Evolutionary conservation across 768 basidiomycete species (phyloP), one percentile per base, ranked within the genome.

Genomic region (Naganishia vaughanmartiniae): DNA sequence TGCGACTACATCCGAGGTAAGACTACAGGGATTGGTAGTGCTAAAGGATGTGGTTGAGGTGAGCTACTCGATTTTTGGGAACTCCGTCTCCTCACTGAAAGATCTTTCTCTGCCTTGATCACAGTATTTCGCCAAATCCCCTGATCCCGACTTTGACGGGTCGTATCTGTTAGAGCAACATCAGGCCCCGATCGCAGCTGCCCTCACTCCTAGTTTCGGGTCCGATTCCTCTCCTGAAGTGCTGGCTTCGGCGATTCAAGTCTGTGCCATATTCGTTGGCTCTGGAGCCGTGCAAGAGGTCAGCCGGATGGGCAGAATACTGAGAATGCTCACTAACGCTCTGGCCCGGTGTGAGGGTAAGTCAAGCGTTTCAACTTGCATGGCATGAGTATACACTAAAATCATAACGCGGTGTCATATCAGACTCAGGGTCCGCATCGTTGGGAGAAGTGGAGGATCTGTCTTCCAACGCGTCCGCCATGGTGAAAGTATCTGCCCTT

Each of bases 121-220:
- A 0, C 70, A 97, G 95, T 87, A 89, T 66, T 99, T 99, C 81
- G 87, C 92, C 1, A 82, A 84, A 33, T 86, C 91, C 7, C 90
- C 92, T 0, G 96, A 99, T 82, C 92, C 93, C 1, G 93, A 93
- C 65, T 98, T 92, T 75, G 90, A 91, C 39, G 92, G 92, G 70
- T 88, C 91, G 0, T 84, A 94, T 6, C 84, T 99, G 2, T 86
- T 99, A 15, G 95, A 99, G 78, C 96, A 99, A 79, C 90, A 96
- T 80, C 96, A 99, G 82, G 95, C 96, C 0, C 95, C 96, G 0
- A 95, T 99, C 71, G 96, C 95, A 1, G 93, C 96, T 24, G 96
- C 96, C 0, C 85, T 98, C 21, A 98, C 95, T 0, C 95, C 96
- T 0, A 93, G 94, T 0, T 98, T 99, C 77, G 93, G 92, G 0